Percentiles rank a stretch among this genome's conserved stretches.
phyloP scores from a whole-genome alignment of 345 rosid genomes.

The Orychophragmus violaceus region DNA sequence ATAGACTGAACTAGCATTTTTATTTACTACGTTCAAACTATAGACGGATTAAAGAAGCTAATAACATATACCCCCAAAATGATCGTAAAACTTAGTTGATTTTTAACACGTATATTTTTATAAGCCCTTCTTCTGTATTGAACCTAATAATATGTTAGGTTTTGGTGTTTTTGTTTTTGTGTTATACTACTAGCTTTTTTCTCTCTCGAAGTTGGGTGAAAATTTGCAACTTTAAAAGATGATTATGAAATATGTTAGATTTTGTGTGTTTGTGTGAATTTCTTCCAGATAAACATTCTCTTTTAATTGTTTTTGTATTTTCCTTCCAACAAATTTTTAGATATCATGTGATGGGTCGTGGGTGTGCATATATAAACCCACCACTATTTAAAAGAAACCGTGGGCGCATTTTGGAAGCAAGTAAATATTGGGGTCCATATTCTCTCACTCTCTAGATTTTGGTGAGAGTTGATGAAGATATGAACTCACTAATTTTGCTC shows the following conservation, averaged over 20 bases:
- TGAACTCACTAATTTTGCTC: no score
- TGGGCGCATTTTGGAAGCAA: constrained; percentile 7
- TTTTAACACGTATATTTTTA: background rate
- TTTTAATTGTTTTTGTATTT: background rate
- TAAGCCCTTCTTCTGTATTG: background rate
- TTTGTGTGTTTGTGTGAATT: background rate
- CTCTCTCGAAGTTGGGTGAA: background rate
- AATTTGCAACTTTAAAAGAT: background rate
- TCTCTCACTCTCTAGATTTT: background rate
- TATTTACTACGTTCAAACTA: background rate
- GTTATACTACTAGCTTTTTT: background rate
- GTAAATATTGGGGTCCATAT: background rate
- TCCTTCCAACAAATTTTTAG: background rate
- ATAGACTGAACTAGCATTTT: background rate
- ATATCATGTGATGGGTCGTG: background rate
- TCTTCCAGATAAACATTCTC: no score
- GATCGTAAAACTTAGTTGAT: background rate
- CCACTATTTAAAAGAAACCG: background rate
- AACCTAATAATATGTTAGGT: background rate
- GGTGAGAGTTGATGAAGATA: background rate
- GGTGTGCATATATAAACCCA: background rate
- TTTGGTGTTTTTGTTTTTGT: background rate
- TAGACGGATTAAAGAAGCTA: background rate
- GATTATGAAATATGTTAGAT: background rate
- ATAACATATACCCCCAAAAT: background rate